These are phyloP conservation scores for Lathyrus tuberosus DNA, from an alignment of 306 rosid genomes.

Conservation along the genomic window DNA sequence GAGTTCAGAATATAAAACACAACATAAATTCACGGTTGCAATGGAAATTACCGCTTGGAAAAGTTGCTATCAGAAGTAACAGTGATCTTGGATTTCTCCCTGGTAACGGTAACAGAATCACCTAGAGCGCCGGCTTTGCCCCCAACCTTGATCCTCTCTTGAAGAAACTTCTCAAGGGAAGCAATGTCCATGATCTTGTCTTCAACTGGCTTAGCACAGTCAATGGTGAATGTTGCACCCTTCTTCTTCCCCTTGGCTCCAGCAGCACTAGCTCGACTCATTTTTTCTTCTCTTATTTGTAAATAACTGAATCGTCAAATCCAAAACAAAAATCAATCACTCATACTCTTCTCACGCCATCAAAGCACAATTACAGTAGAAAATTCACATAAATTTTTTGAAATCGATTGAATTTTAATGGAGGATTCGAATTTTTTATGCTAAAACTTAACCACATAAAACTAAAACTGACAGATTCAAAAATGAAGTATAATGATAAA, in stretches of 20 bases:
- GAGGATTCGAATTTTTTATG: not conserved
- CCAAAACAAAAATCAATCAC: not conserved
- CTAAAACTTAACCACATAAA: not conserved
- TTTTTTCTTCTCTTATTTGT: conserved; percentile 34
- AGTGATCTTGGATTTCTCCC: conserved; percentile 73
- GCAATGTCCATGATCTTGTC: conserved; percentile 99
- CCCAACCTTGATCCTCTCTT: conserved; percentile 92
- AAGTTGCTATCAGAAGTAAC: conserved; percentile 77
- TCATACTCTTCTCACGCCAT: not conserved
- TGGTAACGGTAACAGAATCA: conserved; percentile 63
- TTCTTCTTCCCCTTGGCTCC: conserved; percentile 96
- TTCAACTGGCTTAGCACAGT: conserved; percentile 91
- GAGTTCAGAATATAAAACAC: no score
- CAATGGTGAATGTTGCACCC: conserved; percentile 78
- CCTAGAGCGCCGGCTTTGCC: conserved; percentile 98
- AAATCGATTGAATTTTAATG: not conserved
- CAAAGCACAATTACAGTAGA: not conserved
- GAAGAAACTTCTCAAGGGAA: conserved; percentile 90
- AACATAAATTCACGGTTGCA: no score
- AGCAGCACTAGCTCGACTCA: conserved; percentile 81
- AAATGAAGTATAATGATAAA: not conserved
- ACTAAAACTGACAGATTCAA: not conserved
- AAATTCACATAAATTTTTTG: not conserved
- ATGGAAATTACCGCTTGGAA: conserved; percentile 66
- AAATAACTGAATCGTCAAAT: conserved; percentile 3